phyloP scores from a whole-genome alignment of 176 grass and related monocot genomes.

The Phragmites australis region DNA sequence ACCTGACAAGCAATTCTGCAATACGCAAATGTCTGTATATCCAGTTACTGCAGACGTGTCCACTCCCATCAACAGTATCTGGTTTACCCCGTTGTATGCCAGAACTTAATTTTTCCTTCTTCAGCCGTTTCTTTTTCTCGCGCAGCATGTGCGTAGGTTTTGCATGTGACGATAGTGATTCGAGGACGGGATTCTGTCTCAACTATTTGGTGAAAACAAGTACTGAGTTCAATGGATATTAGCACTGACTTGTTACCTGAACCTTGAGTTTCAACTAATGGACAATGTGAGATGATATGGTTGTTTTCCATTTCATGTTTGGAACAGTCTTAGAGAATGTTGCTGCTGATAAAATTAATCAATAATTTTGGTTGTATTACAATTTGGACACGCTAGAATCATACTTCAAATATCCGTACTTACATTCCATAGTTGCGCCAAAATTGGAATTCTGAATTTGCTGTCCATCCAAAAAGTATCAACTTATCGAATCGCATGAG shows the following conservation, averaged over 20 bases:
- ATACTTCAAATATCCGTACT: background rate
- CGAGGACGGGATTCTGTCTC: background rate
- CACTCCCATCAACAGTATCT: background rate
- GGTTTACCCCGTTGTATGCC: background rate
- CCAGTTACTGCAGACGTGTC: background rate
- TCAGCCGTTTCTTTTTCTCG: background rate
- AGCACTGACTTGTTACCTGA: background rate
- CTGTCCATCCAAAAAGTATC: background rate
- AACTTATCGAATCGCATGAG: background rate
- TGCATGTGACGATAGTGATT: background rate
- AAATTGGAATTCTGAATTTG: background rate
- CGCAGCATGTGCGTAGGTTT: background rate
- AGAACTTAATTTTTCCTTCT: background rate
- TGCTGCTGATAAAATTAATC: background rate
- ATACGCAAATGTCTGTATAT: background rate
- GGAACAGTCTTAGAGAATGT: background rate
- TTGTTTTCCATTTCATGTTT: background rate
- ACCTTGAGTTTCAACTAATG: background rate
- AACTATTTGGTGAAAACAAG: background rate
- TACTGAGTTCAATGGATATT: background rate
- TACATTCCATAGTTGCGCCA: background rate
- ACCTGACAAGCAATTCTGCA: conserved; percentile 8
- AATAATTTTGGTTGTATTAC: background rate
- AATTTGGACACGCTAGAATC: background rate
- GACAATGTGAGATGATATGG: background rate